Evolutionary conservation across 768 basidiomycete genomes (phyloP).

Genomic region (Russula sp.): DNA sequence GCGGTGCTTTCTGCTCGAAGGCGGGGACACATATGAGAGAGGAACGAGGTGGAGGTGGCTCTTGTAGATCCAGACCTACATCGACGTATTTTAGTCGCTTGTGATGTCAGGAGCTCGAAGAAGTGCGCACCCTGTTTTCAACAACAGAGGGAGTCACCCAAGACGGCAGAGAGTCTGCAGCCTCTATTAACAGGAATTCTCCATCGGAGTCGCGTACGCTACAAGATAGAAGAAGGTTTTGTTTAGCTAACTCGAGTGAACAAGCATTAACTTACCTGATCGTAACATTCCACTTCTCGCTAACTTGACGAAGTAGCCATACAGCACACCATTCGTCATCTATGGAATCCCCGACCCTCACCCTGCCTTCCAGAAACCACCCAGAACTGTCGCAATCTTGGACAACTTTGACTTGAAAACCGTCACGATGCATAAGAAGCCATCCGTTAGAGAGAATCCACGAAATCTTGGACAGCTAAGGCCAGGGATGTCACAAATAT

Average conservation of each 20-base stretch:
- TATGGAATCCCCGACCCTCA: slow-evolving; percentile 94
- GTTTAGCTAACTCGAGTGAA: slow-evolving; percentile 4
- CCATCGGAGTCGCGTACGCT: slow-evolving; percentile 90
- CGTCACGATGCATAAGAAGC: slow-evolving; percentile 78
- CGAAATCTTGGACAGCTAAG: slow-evolving; percentile 58
- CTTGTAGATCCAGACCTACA: slow-evolving; percentile 87
- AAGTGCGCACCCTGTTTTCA: slow-evolving; percentile 79
- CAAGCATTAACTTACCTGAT: slow-evolving; percentile 57
- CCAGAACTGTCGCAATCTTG: slow-evolving; percentile 44
- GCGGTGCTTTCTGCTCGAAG: slow-evolving; percentile 52
- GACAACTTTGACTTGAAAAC: slow-evolving; percentile 73
- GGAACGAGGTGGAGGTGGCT: slow-evolving; percentile 86
- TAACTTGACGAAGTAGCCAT: slow-evolving; percentile 81
- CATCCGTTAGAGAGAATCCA: slow-evolving; percentile 50
- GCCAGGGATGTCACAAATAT: slow-evolving; percentile 62
- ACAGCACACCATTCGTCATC: slow-evolving; percentile 98
- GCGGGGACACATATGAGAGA: slow-evolving; percentile 66
- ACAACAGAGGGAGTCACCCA: slow-evolving; percentile 94
- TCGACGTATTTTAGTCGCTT: slow-evolving; percentile 25
- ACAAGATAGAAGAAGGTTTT: not conserved
- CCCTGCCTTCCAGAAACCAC: slow-evolving; percentile 74
- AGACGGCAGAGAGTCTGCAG: slow-evolving; percentile 79
- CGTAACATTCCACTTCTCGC: slow-evolving; percentile 72
- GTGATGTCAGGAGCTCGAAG: slow-evolving; percentile 22
- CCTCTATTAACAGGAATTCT: slow-evolving; percentile 94